Percentiles rank a stretch among this genome's conserved stretches.
Conservation (phyloP, 73 alveolate species). For the Symbiodinium pilosum region DNA sequence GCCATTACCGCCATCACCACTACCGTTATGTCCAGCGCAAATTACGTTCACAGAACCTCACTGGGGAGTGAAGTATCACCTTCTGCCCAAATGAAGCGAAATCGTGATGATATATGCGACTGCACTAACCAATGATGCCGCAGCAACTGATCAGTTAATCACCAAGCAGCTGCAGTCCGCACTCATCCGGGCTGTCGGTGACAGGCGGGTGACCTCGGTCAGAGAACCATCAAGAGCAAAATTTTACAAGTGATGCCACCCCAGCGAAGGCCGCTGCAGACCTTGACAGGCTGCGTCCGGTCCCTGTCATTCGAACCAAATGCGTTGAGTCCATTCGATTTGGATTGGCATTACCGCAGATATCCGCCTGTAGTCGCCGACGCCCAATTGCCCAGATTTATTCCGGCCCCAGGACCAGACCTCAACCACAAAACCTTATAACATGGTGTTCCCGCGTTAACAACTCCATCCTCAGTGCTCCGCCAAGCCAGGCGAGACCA, state of each 20-base stretch:
- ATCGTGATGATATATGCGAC: too few relatives aligned
- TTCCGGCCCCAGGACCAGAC: conserved; percentile 94
- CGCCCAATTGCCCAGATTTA: conserved; percentile 77
- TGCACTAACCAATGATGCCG: too few relatives aligned
- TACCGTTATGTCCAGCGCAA: too few relatives aligned
- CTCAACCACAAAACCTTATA: not conserved
- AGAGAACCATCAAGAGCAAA: not conserved
- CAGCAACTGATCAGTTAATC: not conserved
- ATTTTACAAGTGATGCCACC: not conserved
- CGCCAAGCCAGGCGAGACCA: conserved; percentile 65
- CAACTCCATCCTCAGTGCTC: not conserved
- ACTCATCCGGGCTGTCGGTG: not conserved
- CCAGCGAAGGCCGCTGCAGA: not conserved
- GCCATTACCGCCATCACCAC: too few relatives aligned
- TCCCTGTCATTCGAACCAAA: conserved; percentile 22
- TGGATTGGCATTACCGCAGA: too few relatives aligned
- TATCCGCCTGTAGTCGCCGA: conserved; percentile 82
- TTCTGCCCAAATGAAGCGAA: not conserved
- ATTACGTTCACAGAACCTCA: too few relatives aligned
- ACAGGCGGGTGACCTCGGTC: conserved; percentile 1
- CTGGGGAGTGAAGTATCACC: too few relatives aligned
- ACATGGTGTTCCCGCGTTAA: not conserved
- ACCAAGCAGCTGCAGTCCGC: not conserved
- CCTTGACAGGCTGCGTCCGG: conserved; percentile 78
- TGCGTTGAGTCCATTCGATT: too few relatives aligned